Evolutionary conservation across 768 basidiomycete genomes (phyloP), one percentile per base, ranked within the genome.

Genomic region (Imleria badia): DNA sequence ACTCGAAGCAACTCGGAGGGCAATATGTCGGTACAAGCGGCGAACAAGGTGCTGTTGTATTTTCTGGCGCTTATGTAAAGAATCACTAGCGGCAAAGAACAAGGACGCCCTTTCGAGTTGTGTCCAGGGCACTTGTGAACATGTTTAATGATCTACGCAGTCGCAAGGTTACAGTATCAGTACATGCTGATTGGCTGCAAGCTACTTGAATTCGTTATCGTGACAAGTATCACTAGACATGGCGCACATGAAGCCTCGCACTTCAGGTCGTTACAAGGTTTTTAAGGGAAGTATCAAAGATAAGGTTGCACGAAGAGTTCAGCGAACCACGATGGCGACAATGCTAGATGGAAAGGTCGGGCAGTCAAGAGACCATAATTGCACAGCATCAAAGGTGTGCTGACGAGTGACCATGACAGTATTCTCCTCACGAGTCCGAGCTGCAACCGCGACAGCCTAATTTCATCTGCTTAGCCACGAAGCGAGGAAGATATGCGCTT

Each of bases 401-500:
- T 39, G 12, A 20, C 14, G 15, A 42, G 26, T 11, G 17, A 31
- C 15, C 15, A 23, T 5, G 35, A 30, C n/a, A 8, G 14, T 2
- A 36, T 9, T 46, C 15, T 40, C 31, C 9, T 73, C 70, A 91
- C 29, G 89, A 92, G 68, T 94, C 91, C 15, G 92, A 95, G 64
- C 91, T 93, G 64, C 92, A 95, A 11, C 92, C 92, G 59, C 89
- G 87, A 66, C 92, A 95, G 13, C 92, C 92, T 94, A 56, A 49
- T 30, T 55, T 55, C 41, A 59, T 59, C 43, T 33, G 11, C 22
- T 68, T n/a, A 65, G 58, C 30, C 9, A 51, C 42, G 34, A 36
- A 51, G 15, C n/a, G 17, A 47, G 31, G 34, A 39, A 45, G 34
- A 51, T 33, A 49, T 17, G 26, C 40, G 22, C 29, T 9, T 11